phyloP scores from a whole-genome alignment of 2,329 filamentous ascomycete genomes.

The Incumbomyces lentus region DNA sequence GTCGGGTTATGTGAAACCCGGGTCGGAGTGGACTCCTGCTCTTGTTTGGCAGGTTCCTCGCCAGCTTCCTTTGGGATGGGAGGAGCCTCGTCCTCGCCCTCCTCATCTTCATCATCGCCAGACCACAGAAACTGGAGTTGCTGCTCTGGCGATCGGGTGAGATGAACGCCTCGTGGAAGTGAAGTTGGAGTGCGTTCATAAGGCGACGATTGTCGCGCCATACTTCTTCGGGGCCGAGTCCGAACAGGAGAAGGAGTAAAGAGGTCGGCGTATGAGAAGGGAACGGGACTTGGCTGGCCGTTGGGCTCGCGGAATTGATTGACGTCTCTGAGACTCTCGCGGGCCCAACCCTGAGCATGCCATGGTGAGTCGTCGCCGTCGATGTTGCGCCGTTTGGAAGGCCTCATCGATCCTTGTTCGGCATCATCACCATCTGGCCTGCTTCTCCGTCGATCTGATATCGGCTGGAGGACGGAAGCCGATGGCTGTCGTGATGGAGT shows the following conservation, averaged over 20 bases:
- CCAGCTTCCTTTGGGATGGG: background rate
- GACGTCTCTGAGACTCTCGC: background rate
- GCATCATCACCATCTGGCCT: background rate
- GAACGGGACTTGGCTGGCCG: too few species aligned
- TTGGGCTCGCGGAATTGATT: too few species aligned
- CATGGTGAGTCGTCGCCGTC: conserved; percentile 1
- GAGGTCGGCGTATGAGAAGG: too few species aligned
- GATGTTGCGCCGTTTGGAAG: background rate
- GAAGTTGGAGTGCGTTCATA: background rate
- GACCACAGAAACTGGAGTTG: background rate
- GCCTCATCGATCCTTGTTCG: background rate
- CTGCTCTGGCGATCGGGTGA: background rate
- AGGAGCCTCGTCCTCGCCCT: background rate
- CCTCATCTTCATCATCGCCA: background rate
- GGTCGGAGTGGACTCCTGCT: background rate
- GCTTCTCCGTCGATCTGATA: background rate
- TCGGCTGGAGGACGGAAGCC: background rate
- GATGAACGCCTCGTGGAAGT: background rate
- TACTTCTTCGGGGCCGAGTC: too few species aligned
- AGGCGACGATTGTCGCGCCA: background rate
- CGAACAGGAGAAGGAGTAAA: too few species aligned
- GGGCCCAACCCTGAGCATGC: background rate
- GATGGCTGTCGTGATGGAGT: background rate
- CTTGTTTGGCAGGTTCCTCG: background rate
- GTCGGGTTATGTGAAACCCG: background rate